Evolutionary conservation across 2,329 filamentous ascomycete species (phyloP).

Genomic region (Colletotrichum kahawae): DNA sequence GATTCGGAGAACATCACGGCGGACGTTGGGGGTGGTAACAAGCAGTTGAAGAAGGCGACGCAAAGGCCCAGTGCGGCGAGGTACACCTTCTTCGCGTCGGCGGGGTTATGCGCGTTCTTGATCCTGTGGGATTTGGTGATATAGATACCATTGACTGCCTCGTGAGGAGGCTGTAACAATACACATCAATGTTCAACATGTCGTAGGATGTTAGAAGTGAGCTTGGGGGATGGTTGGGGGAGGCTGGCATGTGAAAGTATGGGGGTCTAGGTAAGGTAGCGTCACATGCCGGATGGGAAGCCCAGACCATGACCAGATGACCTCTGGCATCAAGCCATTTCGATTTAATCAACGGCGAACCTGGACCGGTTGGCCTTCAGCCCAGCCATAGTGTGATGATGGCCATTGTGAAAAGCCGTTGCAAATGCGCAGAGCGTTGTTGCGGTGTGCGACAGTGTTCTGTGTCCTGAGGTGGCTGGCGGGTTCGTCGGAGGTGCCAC

Average conservation of each 20-base stretch:
- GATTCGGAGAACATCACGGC: slow-evolving; percentile 83
- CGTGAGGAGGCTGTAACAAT: background rate
- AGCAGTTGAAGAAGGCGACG: slow-evolving; percentile 84
- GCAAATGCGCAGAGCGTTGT: background rate
- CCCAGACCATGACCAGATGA: slow-evolving; percentile 1
- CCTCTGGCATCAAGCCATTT: background rate
- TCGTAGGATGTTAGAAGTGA: background rate
- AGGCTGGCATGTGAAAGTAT: slow-evolving; percentile 2
- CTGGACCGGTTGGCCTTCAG: background rate
- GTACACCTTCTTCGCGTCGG: slow-evolving; percentile 81
- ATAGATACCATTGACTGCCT: slow-evolving; percentile 26
- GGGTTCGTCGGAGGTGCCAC: background rate
- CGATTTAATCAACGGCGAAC: background rate
- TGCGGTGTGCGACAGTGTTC: background rate
- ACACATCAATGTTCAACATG: background rate
- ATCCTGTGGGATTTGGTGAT: slow-evolving; percentile 79
- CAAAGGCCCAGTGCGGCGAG: slow-evolving; percentile 74
- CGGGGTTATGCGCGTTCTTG: slow-evolving; percentile 75
- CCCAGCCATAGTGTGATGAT: background rate
- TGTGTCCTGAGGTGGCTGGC: background rate
- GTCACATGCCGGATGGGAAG: slow-evolving; percentile 6
- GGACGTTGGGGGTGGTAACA: slow-evolving; percentile 89
- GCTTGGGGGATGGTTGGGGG: background rate
- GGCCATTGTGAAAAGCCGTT: background rate
- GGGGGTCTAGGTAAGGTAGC: background rate